Evolutionary conservation across 768 basidiomycete species (phyloP).

Genomic region (Clitopilus passeckerianus): DNA sequence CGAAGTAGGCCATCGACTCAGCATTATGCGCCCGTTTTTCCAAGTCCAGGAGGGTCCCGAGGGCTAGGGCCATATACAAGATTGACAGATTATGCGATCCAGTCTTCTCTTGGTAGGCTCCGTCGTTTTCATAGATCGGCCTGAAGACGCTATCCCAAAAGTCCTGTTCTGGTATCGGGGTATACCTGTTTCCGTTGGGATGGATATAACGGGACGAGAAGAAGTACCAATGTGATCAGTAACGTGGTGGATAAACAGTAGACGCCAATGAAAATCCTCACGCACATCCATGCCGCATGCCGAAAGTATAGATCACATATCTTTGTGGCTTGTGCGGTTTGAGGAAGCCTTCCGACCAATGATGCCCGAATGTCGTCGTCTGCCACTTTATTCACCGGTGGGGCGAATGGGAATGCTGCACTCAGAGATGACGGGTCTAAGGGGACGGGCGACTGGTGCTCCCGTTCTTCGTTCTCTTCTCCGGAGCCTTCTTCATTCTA

Average conservation of each 20-base stretch:
- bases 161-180: slow-evolving; percentile 56
- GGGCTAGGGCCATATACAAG: slow-evolving; percentile 58
- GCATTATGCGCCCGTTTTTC: slow-evolving; percentile 45
- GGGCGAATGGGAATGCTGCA: slow-evolving; percentile 54
- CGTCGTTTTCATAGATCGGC: slow-evolving; percentile 46
- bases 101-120: slow-evolving; percentile 30
- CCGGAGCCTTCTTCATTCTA: slow-evolving; percentile 59
- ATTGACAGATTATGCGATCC: slow-evolving; percentile 54
- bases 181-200: slow-evolving; percentile 41
- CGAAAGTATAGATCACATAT: slow-evolving; percentile 54
- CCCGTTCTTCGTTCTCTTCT: slow-evolving; percentile 38
- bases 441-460: slow-evolving; percentile 36
- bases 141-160: slow-evolving; percentile 47
- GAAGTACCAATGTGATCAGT: slow-evolving; percentile 3
- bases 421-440: slow-evolving; percentile 55
- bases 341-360: slow-evolving; percentile 44
- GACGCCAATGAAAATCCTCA: slow-evolving; percentile 9
- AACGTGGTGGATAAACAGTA: slow-evolving; percentile 3
- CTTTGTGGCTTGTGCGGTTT: slow-evolving; percentile 24
- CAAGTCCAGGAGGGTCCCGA: slow-evolving; percentile 60
- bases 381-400: slow-evolving; percentile 34
- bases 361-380: slow-evolving; percentile 34
- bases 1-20: slow-evolving; percentile 56
- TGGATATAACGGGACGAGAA: not conserved
- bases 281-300: slow-evolving; percentile 72